A percentile compares a stretch with the other conserved stretches of the same genome.
Conservation (phyloP, 2,329 filamentous ascomycete species). For the Phialophora chinensis region DNA sequence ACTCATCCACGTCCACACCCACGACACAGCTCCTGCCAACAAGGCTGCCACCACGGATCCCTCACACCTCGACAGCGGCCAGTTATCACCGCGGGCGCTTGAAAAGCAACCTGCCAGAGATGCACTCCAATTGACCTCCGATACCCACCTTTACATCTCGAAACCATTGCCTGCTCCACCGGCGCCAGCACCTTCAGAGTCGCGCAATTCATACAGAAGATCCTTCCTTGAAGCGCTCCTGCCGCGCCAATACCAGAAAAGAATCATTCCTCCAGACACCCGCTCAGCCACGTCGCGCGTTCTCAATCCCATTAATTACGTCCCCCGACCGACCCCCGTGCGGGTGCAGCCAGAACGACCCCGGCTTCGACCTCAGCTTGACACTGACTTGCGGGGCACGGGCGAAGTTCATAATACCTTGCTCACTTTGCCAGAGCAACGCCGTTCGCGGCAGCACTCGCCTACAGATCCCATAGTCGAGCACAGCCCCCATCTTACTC, state of each 20-base stretch:
- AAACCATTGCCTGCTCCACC: slow-evolving; percentile 28
- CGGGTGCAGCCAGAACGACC: slow-evolving; percentile 45
- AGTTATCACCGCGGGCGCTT: slow-evolving; percentile 49
- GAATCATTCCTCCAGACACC: slow-evolving; percentile 29
- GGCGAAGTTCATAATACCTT: slow-evolving; percentile 56
- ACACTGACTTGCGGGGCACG: slow-evolving; percentile 48
- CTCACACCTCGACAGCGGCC: slow-evolving; percentile 21
- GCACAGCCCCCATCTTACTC: slow-evolving; percentile 45
- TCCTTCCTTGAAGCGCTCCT: slow-evolving; percentile 40
- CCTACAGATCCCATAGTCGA: slow-evolving; percentile 57
- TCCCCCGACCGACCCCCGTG: slow-evolving; percentile 60
- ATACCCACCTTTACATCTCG: slow-evolving; percentile 17
- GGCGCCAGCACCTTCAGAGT: slow-evolving; percentile 39
- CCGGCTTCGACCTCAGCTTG: slow-evolving; percentile 24
- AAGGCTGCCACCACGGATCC: slow-evolving; percentile 36
- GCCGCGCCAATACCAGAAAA: slow-evolving; percentile 36
- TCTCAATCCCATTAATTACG: slow-evolving; percentile 67
- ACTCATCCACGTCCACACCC: slow-evolving; percentile 1
- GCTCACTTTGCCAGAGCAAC: slow-evolving; percentile 63
- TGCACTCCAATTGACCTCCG: slow-evolving; percentile 23
- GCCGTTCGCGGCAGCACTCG: slow-evolving; percentile 59
- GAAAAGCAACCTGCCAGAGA: slow-evolving; percentile 43
- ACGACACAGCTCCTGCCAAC: not conserved
- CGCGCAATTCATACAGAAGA: slow-evolving; percentile 37
- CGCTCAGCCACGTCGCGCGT: slow-evolving; percentile 57